Evolutionary conservation across 1,284 basidiomycete species (phyloP).

Genomic region (Ceratobasidium sp.): DNA sequence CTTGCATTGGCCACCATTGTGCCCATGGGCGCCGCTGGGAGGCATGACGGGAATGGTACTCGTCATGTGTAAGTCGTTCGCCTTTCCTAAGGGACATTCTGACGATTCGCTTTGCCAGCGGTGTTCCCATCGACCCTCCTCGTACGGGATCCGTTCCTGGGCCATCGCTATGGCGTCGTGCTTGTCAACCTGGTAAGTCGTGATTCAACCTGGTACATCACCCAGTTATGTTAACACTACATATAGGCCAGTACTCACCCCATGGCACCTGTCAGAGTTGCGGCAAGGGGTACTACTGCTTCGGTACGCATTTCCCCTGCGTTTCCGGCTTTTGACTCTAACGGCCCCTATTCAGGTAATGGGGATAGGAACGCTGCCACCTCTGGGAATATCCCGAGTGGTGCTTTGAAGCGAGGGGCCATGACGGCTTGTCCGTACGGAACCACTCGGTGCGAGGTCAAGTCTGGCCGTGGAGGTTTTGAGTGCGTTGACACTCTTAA

Average conservation of each 20-base stretch:
- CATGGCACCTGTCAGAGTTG: neutral
- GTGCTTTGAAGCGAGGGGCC: neutral
- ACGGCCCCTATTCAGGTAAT: neutral
- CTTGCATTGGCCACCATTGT: constrained; percentile 6
- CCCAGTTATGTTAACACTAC: neutral
- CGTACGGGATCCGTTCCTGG: neutral
- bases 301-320: neutral
- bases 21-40: constrained; percentile 14
- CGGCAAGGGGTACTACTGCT: constrained; percentile 8
- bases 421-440: neutral
- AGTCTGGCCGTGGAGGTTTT: constrained; percentile 9
- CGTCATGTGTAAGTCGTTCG: neutral
- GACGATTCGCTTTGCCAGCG: no score
- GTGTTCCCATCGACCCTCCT: neutral
- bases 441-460: constrained; percentile 8
- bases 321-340: neutral
- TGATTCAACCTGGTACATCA: neutral
- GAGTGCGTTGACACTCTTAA: constrained; percentile 14
- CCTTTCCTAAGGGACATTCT: no score
- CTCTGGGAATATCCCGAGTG: neutral
- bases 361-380: neutral
- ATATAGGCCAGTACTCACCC: neutral
- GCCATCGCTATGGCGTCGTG: neutral
- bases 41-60: neutral
- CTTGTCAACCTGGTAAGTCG: constrained; percentile 9